Percentiles rank a stretch among this genome's conserved stretches.
Evolutionary conservation across 2,329 filamentous ascomycete species (phyloP).

Genomic region (Aspergillus sp.): DNA sequence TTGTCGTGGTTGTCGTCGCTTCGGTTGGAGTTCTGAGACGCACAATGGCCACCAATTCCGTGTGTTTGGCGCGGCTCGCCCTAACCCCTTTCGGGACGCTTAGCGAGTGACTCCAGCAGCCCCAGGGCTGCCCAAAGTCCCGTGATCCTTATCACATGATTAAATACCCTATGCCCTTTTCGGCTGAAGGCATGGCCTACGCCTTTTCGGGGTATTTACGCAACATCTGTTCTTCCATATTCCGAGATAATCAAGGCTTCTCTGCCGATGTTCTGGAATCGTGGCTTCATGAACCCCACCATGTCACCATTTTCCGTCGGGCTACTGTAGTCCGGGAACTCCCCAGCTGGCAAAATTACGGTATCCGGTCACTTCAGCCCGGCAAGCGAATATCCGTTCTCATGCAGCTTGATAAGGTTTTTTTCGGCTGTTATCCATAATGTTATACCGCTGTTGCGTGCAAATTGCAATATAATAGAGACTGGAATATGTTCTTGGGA

Average conservation of each 20-base stretch:
- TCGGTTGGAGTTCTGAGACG: constrained; percentile 33
- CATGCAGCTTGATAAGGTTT: constrained; percentile 14
- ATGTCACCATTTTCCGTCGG: constrained; percentile 27
- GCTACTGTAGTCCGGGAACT: constrained; percentile 31
- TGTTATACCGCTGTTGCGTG: neutral
- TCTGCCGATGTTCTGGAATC: constrained; percentile 7
- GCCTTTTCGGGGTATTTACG: constrained; percentile 7
- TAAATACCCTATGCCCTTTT: neutral
- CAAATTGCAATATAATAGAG: neutral
- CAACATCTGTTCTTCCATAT: constrained; percentile 14
- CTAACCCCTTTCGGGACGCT: constrained; percentile 37
- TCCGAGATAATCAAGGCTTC: constrained; percentile 13
- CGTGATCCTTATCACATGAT: neutral
- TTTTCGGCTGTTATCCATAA: neutral
- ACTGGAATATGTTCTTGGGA: neutral
- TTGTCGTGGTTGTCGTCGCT: constrained; percentile 46
- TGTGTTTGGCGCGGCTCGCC: constrained; percentile 35
- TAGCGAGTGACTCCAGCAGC: constrained; percentile 30
- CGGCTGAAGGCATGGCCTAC: constrained; percentile 10
- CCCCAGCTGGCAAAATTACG: constrained; percentile 20
- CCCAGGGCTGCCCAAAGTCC: constrained; percentile 34
- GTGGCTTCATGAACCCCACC: constrained; percentile 15
- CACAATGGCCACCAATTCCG: constrained; percentile 39
- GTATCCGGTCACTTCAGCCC: neutral
- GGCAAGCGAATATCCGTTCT: constrained; percentile 4